phyloP scores from a whole-genome alignment of 257 asterid genomes.

The Salvia rosmarinus region DNA sequence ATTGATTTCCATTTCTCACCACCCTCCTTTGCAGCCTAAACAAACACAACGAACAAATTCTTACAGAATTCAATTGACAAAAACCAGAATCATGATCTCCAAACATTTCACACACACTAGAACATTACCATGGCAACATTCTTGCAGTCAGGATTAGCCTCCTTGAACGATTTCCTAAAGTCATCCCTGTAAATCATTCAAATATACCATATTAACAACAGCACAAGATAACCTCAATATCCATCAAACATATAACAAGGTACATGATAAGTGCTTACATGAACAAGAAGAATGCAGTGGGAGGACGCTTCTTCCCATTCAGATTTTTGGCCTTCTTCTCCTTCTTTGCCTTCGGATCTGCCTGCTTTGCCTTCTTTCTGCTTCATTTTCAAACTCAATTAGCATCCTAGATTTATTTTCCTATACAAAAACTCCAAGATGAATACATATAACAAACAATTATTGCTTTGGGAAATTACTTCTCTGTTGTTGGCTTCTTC shows the following conservation, averaged over 20 bases:
- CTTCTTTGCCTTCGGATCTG: slow-evolving; percentile 52
- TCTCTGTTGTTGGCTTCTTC: slow-evolving; percentile 54
- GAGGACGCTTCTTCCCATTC: slow-evolving; percentile 68
- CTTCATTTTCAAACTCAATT: not conserved
- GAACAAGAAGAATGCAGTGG: slow-evolving; percentile 83
- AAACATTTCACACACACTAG: not conserved
- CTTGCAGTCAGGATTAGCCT: slow-evolving; percentile 76
- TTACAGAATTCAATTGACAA: not conserved
- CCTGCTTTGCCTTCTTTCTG: slow-evolving; percentile 55
- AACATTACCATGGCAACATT: slow-evolving; percentile 50
- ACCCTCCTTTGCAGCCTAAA: slow-evolving; percentile 83
- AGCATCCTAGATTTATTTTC: not conserved
- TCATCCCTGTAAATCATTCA: slow-evolving; percentile 55
- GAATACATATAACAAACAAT: not conserved
- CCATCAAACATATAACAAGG: not conserved
- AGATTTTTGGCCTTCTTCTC: slow-evolving; percentile 56
- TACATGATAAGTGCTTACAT: slow-evolving; percentile 41
- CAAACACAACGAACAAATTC: not conserved
- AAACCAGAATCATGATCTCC: not conserved
- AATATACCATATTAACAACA: not conserved
- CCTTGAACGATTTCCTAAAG: slow-evolving; percentile 69
- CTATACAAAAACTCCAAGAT: not conserved
- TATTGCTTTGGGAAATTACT: slow-evolving; percentile 29
- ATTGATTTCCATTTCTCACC: slow-evolving; percentile 81
- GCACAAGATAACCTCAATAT: not conserved